Evolutionary conservation across 1,139 yeast species (phyloP), one percentile per base, ranked within the genome.

Genomic region (Candida sojae): DNA sequence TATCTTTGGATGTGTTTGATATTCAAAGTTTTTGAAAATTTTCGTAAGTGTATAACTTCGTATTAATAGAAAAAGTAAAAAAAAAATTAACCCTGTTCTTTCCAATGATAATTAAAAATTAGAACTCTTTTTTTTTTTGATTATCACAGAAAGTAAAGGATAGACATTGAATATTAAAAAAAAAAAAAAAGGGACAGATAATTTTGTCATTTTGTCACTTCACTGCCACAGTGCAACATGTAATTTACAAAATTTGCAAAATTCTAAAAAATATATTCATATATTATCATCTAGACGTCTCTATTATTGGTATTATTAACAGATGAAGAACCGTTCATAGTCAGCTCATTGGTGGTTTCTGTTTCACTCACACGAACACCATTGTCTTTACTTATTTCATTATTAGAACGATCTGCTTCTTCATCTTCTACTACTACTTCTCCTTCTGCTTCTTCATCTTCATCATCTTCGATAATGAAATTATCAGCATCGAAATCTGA

Each of bases 401-500:
- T 36, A 13, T 12, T 12, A 23, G 39, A 26, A 5, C 21, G 23
- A n/a, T 36, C 30, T n/a, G 43, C 44, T 6, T 35, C 49, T 6
- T 50, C 58, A 7, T 59, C 65, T 43, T 71, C 75, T 0, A 62
- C 70, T 49, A 69, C 75, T 35, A 17, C 25, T 35, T 29, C 26
- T 8, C 28, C 39, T 12, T 33, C 21, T 21, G 17, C 34, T 23
- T 39, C 39, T 6, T 35, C 34, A 6, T 51, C 60, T 5, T 58
- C 64, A 29, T 64, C 69, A 46, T 68, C 71, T 29, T 61, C 68
- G 26, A 74, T 73, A 3, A 74, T 68, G 42, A 71, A 70, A 47
- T 70, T 68, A 45, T 71, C 75, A 0, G 62, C 71, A 50, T 70
- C 75, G 45, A 63, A 70, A 44, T 70, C 72, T 2, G 68, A 62